Evolutionary conservation across 1,284 basidiomycete species (phyloP).

Genomic region (Rhodotorula sp.): DNA sequence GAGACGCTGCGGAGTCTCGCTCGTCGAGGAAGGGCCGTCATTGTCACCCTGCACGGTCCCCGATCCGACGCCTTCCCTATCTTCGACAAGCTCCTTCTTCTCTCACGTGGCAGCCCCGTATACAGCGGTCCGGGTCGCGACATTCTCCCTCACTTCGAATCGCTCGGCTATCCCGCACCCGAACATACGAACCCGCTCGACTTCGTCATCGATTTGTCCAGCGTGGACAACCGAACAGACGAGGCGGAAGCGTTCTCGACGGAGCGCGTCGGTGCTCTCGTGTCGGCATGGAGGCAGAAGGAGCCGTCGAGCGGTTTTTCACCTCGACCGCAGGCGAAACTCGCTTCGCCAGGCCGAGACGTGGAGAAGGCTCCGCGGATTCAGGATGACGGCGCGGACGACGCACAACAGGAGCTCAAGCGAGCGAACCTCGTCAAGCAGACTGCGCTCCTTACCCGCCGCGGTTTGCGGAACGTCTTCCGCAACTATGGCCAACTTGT

Average conservation of each 20-base stretch:
- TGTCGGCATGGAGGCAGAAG: slow-evolving; percentile 47
- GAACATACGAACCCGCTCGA: slow-evolving; percentile 47
- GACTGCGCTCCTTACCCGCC: slow-evolving; percentile 47
- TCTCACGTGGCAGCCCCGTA: slow-evolving; percentile 55
- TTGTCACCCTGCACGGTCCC: slow-evolving; percentile 58
- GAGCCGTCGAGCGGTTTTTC: slow-evolving; percentile 1
- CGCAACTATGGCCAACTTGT: slow-evolving; percentile 48
- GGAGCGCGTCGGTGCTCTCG: slow-evolving; percentile 45
- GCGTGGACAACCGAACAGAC: slow-evolving; percentile 53
- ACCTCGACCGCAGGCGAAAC: background rate
- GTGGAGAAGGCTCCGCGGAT: slow-evolving; percentile 9
- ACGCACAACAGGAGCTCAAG: background rate
- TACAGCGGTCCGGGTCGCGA: slow-evolving; percentile 52
- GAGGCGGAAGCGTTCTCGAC: slow-evolving; percentile 50
- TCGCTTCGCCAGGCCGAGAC: background rate
- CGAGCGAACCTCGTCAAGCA: slow-evolving; percentile 44
- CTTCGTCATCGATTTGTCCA: slow-evolving; percentile 56
- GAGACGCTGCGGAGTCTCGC: slow-evolving; percentile 55
- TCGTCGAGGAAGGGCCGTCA: slow-evolving; percentile 54
- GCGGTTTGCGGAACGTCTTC: slow-evolving; percentile 50
- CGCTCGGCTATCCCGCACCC: slow-evolving; percentile 43
- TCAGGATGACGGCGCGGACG: too few relatives aligned
- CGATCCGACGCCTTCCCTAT: slow-evolving; percentile 57
- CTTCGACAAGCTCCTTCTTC: slow-evolving; percentile 53
- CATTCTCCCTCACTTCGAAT: slow-evolving; percentile 53